Base-by-base conservation (phyloP, 257 asterid genomes). In the Solanum lycopersicoides region DNA sequence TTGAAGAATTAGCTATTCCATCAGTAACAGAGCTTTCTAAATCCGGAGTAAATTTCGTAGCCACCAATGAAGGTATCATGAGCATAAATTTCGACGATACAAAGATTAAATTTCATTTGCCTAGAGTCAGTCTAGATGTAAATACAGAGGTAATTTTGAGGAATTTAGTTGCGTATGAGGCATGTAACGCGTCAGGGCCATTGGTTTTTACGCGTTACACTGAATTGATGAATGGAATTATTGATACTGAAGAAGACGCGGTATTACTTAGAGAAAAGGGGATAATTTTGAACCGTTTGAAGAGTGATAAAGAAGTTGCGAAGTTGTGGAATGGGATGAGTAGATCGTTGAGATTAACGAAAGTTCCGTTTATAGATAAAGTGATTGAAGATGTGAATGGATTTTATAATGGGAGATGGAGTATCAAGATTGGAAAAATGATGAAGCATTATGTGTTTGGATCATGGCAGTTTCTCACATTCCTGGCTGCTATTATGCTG, bases 261-360 rank as follows among this genome's bases (percentile, higher is more conserved):
- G 65, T 65, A 88, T 45, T 91, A 63, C 89, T 91, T 7, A 88
- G 92, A 30, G 87, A 91, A 63, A 87, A 74, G 8, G 92, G 92
- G 72, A 89, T 91, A 5, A 74, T 91, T 21, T 23, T 72, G 88
- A 91, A 89, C 86, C 84, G 75, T 10, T 80, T 91, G 90, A 91
- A 89, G 69, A 91, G 86, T 30, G 93, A 91, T 74, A 65, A 23
- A 42, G 88, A 85, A 16, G 91, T 88, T 66, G 90, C 90, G 1
- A 74, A 89, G 0, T n/a, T 91, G 83, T 91, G 93, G 91, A 91
- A 89, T 74, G 93, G 92, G 20, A 91, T 91, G 93, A 91, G 83
- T 50, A 89, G 82, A 45, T 88, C 91, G 6, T 73, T 89, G 68
- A 88, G 89, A 60, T 80, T 91, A 79, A 89, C 93, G 1, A 91